Base-by-base conservation (phyloP, 1,139 yeast genomes). In the Lodderomyces metapsilosis region DNA sequence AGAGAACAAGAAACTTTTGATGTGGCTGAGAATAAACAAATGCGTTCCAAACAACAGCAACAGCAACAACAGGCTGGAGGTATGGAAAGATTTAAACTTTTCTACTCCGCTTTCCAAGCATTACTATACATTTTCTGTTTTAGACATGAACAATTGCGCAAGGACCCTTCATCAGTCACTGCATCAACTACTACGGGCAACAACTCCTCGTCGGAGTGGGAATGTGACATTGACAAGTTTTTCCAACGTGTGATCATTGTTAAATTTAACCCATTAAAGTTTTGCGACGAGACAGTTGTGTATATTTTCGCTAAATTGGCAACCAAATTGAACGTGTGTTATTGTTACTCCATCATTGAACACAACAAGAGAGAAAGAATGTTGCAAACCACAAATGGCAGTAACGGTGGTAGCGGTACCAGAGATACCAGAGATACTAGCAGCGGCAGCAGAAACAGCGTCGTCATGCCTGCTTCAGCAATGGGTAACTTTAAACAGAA, bases 61-160 rank as follows among this genome's bases (percentile, higher is more conserved):
- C 22, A 20, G 22, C 24, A 17, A 4, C 52, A 46, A 42, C 57
- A 53, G 51, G 47, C 51, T 9, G 84, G 84, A 17, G 85, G 87
- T 10, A 81, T 82, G 87, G 88, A 83, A 53, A 68, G 94, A 46
- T 91, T 89, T 64, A 84, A 84, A 55, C 74, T 89, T 59, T 88
- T 92, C 52, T 92, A 91, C 58, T 88, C 96, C n/a, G 88, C 94
- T 2, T 85, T 88, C 54, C 99, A 92, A 66, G 89, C 96, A 0
- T 66, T 92, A 42, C 74, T 94, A 51, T 92, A 92, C 61, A 88
- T 92, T 28, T 89, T 91, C 58, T 92, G 98, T 58, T 92, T 91
- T 64, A 77, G 97, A 48, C 87, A 87, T 61, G 65, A 77, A 36
- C 60, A 76, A 38, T 71, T 92, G 47, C 75, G 80, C 51, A 67